These are phyloP conservation scores for Mycena rebaudengoi DNA, from an alignment of 768 basidiomycete species.

Conservation along the genomic window DNA sequence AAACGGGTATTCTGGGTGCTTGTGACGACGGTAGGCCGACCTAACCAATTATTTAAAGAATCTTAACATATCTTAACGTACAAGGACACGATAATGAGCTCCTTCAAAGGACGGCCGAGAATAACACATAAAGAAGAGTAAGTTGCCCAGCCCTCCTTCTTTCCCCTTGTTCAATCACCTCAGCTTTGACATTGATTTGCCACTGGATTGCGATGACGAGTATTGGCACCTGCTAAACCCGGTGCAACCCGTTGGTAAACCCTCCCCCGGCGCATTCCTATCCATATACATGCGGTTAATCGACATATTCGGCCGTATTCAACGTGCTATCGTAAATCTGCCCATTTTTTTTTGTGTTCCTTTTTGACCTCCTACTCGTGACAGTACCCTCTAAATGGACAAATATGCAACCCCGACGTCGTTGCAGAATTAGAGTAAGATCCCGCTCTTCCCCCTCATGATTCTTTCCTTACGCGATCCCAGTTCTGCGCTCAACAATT, in stretches of 20 bases:
- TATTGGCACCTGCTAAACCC: slow-evolving; percentile 11
- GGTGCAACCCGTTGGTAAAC: slow-evolving; percentile 1
- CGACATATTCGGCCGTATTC: background rate
- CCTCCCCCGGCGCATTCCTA: background rate
- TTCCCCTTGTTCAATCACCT: no score
- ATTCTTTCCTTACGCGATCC: background rate
- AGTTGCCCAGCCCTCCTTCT: no score
- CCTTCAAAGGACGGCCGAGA: background rate
- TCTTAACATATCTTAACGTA: background rate
- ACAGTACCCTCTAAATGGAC: slow-evolving; percentile 11
- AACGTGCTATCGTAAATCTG: slow-evolving; percentile 5
- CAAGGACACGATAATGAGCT: slow-evolving; percentile 12
- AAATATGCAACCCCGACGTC: background rate
- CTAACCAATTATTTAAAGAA: background rate
- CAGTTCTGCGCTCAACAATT: slow-evolving; percentile 63
- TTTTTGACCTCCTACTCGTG: background rate
- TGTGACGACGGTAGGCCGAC: background rate
- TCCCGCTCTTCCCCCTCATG: slow-evolving; percentile 15
- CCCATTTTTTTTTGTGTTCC: background rate
- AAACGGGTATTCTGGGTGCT: slow-evolving; percentile 12
- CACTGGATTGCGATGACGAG: slow-evolving; percentile 9
- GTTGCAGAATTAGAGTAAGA: slow-evolving; percentile 22
- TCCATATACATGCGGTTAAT: slow-evolving; percentile 9
- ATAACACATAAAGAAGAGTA: slow-evolving; percentile 7
- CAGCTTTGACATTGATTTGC: no score